These are phyloP conservation scores for Lachnellula willkommii DNA, from an alignment of 2,329 filamentous ascomycete species.

Conservation along the genomic window DNA sequence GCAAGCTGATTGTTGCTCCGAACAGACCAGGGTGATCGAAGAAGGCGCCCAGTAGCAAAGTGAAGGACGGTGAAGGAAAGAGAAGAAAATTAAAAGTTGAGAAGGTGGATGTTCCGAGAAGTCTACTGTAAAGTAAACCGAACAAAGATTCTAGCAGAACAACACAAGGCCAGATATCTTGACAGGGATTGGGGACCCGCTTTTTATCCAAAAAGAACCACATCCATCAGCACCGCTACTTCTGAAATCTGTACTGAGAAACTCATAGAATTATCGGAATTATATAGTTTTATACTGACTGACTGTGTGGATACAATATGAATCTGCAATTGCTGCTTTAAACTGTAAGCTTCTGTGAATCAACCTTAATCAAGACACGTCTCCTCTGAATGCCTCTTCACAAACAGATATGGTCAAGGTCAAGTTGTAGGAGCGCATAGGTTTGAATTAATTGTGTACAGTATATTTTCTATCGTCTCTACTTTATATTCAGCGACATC, in stretches of 20 bases:
- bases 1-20: constrained; percentile 9
- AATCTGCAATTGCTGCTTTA: neutral
- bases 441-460: neutral
- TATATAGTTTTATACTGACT: neutral
- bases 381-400: neutral
- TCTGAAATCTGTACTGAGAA: constrained; percentile 1
- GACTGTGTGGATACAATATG: neutral
- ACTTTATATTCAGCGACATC: neutral
- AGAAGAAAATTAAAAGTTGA: neutral
- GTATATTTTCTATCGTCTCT: neutral
- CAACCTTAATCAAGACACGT: neutral
- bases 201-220: neutral
- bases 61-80: neutral
- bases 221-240: neutral
- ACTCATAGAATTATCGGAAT: neutral
- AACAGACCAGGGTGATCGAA: neutral
- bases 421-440: too few relatives aligned
- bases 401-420: too few relatives aligned
- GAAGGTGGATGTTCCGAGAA: neutral
- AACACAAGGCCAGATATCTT: neutral
- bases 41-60: neutral
- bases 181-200: too few relatives aligned
- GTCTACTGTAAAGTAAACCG: neutral
- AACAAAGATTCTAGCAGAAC: neutral
- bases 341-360: neutral